These are phyloP conservation scores for Spergularia marina DNA, from an alignment of 148 eudicot species.

Conservation along the genomic window DNA sequence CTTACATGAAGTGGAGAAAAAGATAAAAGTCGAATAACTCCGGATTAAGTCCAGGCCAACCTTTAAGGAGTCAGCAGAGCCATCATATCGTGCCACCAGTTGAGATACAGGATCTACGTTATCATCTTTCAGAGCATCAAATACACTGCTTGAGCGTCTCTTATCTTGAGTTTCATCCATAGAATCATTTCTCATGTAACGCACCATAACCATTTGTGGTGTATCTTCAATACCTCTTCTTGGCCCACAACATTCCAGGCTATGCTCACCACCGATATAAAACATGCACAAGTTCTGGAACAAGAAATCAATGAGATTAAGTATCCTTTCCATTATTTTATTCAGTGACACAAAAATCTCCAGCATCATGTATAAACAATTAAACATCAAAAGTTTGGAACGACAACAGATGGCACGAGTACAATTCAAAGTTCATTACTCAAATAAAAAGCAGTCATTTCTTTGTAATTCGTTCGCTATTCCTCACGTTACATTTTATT, in stretches of 20 bases:
- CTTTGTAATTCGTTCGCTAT: not conserved
- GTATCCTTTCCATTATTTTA: conserved; percentile 1
- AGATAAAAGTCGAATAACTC: not conserved
- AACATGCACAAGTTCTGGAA: conserved; percentile 73
- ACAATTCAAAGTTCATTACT: not conserved
- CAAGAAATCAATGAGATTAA: conserved; percentile 19
- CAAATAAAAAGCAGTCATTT: not conserved
- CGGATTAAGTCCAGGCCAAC: conserved; percentile 30
- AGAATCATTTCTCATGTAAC: conserved; percentile 71
- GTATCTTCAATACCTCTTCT: conserved; percentile 59
- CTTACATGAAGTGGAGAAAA: not conserved
- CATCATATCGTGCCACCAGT: conserved; percentile 78
- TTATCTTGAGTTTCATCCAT: conserved; percentile 39
- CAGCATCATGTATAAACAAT: not conserved
- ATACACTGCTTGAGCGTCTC: conserved; percentile 43
- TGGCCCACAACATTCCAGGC: conserved; percentile 86
- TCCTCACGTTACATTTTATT: not conserved
- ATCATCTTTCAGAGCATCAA: conserved; percentile 53
- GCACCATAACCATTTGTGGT: conserved; percentile 69
- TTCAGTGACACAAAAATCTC: conserved; percentile 11
- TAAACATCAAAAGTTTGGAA: not conserved
- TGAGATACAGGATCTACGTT: conserved; percentile 74
- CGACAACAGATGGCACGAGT: conserved; percentile 4
- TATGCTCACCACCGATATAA: conserved; percentile 62
- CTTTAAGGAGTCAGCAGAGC: conserved; percentile 64